Base-by-base conservation (phyloP, 1,284 basidiomycete genomes). In the Ustilago bromivora region DNA sequence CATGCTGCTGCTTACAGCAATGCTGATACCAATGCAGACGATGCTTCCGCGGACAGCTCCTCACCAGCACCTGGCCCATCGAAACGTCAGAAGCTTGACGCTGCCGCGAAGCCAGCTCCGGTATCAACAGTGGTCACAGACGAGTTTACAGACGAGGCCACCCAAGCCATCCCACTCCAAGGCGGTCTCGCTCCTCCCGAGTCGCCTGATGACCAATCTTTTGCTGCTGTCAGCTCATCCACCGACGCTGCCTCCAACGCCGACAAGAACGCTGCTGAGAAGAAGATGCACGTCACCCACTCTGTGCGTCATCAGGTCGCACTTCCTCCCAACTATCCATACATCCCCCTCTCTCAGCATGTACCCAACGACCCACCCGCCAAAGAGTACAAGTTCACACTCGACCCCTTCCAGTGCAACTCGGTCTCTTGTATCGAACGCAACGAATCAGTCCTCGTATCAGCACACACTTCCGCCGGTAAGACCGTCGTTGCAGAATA, bases 401-500 rank as follows among this genome's bases (percentile, higher is more conserved):
- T 99, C 64, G 97, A 99, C 88, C 97, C 97, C 28, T 99, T 99
- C 89, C 97, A 99, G 86, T 90, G 92, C 85, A 95, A 98, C 57
- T 94, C 96, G 1, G 92, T 98, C 17, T 90, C 93, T 77, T 96
- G 94, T 61, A 99, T 99, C 68, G 95, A 99, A 87, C 90, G 97
- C 38, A 96, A 96, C 86, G 97, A 99, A 88, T 95, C 93, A 82
- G 97, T 99, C 3, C 89, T 99, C 56, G 97, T 99, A 1, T 98
- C 96, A n/a, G 96, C 96, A 0, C 96, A 99, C 88, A 99, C 96
- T 1, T 96, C 94, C 87, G 96, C 96, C 17, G 96, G 96, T 80
- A 98, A 99, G 88, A 98, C 96, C 2, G 96, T 98, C 63, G 96
- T 99, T 62, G 97, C 97, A 61, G 97, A 99, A 88, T 99, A 98